These are phyloP conservation scores for Clonostachys rosea DNA, from an alignment of 2,329 filamentous ascomycete genomes.

Conservation along the genomic window DNA sequence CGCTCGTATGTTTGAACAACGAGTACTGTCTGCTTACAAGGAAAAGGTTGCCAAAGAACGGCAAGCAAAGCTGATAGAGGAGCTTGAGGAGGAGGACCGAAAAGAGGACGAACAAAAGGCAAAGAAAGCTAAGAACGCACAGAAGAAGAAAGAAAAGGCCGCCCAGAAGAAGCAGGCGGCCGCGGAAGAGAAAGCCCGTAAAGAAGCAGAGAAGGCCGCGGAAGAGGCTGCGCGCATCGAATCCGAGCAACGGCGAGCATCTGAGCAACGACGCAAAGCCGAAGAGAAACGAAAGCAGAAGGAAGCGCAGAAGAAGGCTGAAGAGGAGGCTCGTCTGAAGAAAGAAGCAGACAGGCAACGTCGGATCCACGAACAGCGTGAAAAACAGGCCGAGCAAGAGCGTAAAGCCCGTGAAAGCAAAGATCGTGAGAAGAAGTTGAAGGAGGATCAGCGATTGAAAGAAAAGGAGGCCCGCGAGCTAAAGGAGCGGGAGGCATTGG, in stretches of 20 bases:
- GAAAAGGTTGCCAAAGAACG: slow-evolving; percentile 95
- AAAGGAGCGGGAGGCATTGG: slow-evolving; percentile 64
- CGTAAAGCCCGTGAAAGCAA: slow-evolving; percentile 63
- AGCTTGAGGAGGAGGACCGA: slow-evolving; percentile 80
- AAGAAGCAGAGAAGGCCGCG: slow-evolving; percentile 83
- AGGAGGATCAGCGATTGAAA: slow-evolving; percentile 74
- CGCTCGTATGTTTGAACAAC: slow-evolving; percentile 97
- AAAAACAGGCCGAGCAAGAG: slow-evolving; percentile 80
- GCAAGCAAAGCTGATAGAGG: slow-evolving; percentile 84
- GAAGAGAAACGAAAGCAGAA: slow-evolving; percentile 91
- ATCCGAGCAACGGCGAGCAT: slow-evolving; percentile 71
- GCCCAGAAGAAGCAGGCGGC: slow-evolving; percentile 81
- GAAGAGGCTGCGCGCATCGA: slow-evolving; percentile 75
- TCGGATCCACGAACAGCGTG: slow-evolving; percentile 77
- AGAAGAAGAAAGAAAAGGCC: slow-evolving; percentile 93
- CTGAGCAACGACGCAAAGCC: slow-evolving; percentile 75
- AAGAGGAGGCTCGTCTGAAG: slow-evolving; percentile 79
- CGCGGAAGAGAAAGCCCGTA: slow-evolving; percentile 85
- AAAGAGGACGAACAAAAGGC: slow-evolving; percentile 76
- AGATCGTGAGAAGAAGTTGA: slow-evolving; percentile 76
- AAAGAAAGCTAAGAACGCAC: slow-evolving; percentile 89
- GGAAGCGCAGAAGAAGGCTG: slow-evolving; percentile 84
- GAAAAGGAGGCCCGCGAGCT: slow-evolving; percentile 75
- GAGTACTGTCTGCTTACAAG: slow-evolving; percentile 93
- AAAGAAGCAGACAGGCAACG: slow-evolving; percentile 84